Base-by-base conservation (phyloP, 352 stramenopile genomes). In the Poterioochromonas sp. region DNA sequence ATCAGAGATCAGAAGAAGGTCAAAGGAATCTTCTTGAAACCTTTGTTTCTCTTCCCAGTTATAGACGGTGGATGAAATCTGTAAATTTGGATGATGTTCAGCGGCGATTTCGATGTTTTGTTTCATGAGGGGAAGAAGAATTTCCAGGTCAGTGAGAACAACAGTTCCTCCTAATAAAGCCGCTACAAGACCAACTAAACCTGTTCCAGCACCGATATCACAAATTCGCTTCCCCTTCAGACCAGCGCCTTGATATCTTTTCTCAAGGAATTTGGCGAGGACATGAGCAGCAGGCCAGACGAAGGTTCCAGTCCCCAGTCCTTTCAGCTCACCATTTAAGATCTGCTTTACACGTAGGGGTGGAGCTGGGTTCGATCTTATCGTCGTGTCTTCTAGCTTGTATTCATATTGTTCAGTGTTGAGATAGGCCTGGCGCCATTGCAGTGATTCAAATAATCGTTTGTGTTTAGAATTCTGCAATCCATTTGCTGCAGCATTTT, bases 171-270 rank as follows among this genome's bases (percentile, higher is more conserved):
- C 87, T 35, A 97, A 85, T 80, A 94, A 88, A 39, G 39, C 37
- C 22, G 88, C 88, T 0, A 89, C 91, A 41, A 97, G 86, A 12
- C 89, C 91, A 43, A 94, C 91, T 0, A 92, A 86, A 12, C 92
- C 91, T 0, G 92, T 97, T 39, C 92, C 92, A 49, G 80, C 90
- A 44, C 92, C 93, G 1, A 97, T 82, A 83, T 97, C 92, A 32
- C 94, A 79, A 34, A 97, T 86, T 29, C 86, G 86, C 62, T 88
- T 88, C 5, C 78, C 78, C 40, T 34, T 32, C 29, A 74, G 29
- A 20, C n/a, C 26, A 22, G 3, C 43, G 11, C 53, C 53, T 15
- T 1, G 3, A 54, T 44, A 74, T 40, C 82, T 53, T 49, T 76
- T 73, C 60, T 87, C 82, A 26, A 90, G 65, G 77, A 89, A 74